Evolutionary conservation across 352 stramenopile species (phyloP).

Genomic region (Phytophthora sansomeana): DNA sequence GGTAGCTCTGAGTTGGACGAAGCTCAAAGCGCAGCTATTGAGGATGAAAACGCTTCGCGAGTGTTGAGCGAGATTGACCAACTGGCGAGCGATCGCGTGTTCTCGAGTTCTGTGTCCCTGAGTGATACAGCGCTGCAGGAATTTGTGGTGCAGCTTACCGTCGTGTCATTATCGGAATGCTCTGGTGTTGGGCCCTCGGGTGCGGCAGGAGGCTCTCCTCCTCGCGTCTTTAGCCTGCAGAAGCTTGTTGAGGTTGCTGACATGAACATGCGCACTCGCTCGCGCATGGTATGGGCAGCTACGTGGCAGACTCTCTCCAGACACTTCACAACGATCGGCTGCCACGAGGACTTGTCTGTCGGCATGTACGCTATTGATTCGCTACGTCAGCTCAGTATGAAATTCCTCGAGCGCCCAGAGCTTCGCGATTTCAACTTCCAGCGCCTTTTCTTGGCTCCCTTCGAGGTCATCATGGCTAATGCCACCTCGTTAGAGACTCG

Average conservation of each 20-base stretch:
- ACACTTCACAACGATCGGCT: conserved; percentile 98
- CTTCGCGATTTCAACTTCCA: conserved; percentile 99
- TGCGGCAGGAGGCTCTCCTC: conserved; percentile 56
- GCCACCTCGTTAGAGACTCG: conserved; percentile 84
- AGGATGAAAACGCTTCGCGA: conserved; percentile 86
- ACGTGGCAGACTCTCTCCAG: conserved; percentile 97
- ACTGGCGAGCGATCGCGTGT: conserved; percentile 91
- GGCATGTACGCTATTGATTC: conserved; percentile 99
- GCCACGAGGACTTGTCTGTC: conserved; percentile 96
- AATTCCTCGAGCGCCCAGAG: conserved; percentile 99
- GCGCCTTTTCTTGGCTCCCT: conserved; percentile 97
- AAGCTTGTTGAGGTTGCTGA: conserved; percentile 99
- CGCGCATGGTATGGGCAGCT: conserved; percentile 97
- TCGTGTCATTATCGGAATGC: conserved; percentile 93
- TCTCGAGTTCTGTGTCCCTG: conserved; percentile 88
- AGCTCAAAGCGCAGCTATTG: conserved; percentile 72
- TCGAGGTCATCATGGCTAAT: conserved; percentile 95
- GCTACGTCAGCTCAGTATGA: conserved; percentile 99
- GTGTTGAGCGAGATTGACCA: conserved; percentile 89
- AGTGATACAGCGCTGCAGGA: conserved; percentile 82
- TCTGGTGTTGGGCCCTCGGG: conserved; percentile 52
- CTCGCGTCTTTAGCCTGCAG: conserved; percentile 98
- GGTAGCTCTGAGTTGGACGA: conserved; percentile 55
- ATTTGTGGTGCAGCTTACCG: conserved; percentile 92
- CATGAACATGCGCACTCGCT: conserved; percentile 98